These are phyloP conservation scores for Bullera alba DNA, from an alignment of 768 basidiomycete species.

Conservation along the genomic window DNA sequence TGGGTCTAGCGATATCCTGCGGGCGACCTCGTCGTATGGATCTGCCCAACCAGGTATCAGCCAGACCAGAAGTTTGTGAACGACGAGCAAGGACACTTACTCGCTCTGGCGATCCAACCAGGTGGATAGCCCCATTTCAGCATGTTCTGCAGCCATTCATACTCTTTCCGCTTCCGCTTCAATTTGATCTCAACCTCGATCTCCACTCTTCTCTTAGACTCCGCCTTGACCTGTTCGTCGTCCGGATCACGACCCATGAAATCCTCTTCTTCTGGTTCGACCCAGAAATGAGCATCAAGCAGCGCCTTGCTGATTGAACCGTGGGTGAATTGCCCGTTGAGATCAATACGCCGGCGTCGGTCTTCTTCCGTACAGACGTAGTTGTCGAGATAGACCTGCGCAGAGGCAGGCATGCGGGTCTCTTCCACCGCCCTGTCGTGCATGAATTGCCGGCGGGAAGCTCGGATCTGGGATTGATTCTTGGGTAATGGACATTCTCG, in stretches of 20 bases:
- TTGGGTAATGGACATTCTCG: constrained; percentile 23
- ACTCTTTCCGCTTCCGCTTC: constrained; percentile 8
- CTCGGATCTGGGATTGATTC: constrained; percentile 17
- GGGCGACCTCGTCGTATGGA: constrained; percentile 19
- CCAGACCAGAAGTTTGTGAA: background rate
- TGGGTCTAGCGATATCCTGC: too few species aligned
- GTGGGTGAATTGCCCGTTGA: constrained; percentile 14
- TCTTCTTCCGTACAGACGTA: constrained; percentile 19
- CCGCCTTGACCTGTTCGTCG: constrained; percentile 1
- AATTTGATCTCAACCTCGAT: constrained; percentile 1
- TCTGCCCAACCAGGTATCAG: constrained; percentile 15
- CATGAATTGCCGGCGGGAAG: constrained; percentile 12
- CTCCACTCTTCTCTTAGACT: background rate
- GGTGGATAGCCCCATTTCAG: constrained; percentile 37
- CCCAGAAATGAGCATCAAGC: constrained; percentile 20
- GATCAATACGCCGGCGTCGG: constrained; percentile 11
- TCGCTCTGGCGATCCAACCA: constrained; percentile 26
- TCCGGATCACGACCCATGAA: background rate
- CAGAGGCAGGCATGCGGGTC: constrained; percentile 3
- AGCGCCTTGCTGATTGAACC: constrained; percentile 22
- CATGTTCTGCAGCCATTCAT: constrained; percentile 30
- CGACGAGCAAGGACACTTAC: too few species aligned
- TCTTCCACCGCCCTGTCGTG: constrained; percentile 3
- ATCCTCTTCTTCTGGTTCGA: background rate
- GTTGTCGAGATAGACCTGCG: constrained; percentile 4